These are phyloP conservation scores for Artemisia argyi DNA, from an alignment of 129 eudicot genomes.

Conservation along the genomic window DNA sequence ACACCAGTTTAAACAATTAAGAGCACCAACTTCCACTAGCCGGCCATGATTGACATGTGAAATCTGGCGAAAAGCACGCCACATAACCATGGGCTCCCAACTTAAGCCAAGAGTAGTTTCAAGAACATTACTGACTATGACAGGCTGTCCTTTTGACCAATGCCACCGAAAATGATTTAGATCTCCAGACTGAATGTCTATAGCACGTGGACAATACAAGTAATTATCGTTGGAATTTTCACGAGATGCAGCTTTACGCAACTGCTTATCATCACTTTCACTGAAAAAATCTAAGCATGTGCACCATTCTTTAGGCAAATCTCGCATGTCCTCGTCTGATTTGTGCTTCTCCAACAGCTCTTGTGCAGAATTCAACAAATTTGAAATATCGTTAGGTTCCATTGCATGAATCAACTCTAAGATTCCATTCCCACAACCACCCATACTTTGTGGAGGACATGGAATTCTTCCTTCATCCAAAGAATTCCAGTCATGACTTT, in stretches of 20 bases:
- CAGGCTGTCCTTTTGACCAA: conserved; percentile 83
- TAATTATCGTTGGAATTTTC: conserved; percentile 51
- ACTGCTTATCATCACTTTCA: conserved; percentile 23
- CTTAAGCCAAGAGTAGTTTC: conserved; percentile 76
- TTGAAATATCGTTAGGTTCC: conserved; percentile 28
- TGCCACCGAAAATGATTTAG: conserved; percentile 79
- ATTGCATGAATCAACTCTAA: conserved; percentile 44
- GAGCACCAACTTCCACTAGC: conserved; percentile 57
- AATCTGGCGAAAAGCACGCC: conserved; percentile 89
- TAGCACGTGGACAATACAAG: conserved; percentile 65
- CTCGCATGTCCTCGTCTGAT: conserved; percentile 22
- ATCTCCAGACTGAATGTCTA: conserved; percentile 47
- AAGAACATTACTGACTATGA: conserved; percentile 69
- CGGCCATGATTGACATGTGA: conserved; percentile 30
- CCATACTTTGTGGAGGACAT: conserved; percentile 57
- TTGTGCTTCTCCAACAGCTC: conserved; percentile 26
- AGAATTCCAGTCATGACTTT: conserved; percentile 55
- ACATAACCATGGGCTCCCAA: conserved; percentile 99
- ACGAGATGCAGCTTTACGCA: conserved; percentile 60
- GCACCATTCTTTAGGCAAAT: conserved; percentile 36
- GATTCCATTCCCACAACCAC: conserved; percentile 61
- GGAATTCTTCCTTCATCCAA: conserved; percentile 61
- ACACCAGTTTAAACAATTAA: conserved; percentile 81
- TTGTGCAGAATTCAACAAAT: conserved; percentile 47
- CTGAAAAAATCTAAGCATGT: conserved; percentile 32